These are phyloP conservation scores for Nemania serpens DNA, from an alignment of 2,329 filamentous ascomycete genomes.

Conservation along the genomic window DNA sequence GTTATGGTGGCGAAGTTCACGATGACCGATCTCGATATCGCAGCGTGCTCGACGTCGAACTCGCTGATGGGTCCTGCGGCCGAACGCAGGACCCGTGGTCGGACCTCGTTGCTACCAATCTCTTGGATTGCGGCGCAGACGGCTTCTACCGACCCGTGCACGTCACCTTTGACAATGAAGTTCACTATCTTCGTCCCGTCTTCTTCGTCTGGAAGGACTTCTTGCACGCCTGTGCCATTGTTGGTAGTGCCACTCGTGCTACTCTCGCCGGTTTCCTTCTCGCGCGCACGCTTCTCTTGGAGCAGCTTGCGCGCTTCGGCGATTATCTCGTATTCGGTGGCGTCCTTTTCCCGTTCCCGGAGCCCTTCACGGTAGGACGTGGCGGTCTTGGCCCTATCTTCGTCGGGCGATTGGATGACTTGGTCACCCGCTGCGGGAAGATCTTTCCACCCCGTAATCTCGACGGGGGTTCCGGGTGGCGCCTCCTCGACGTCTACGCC, in stretches of 20 bases:
- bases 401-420: slow-evolving; percentile 80
- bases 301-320: slow-evolving; percentile 65
- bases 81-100: slow-evolving; percentile 74
- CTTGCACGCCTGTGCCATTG: slow-evolving; percentile 35
- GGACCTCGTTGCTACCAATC: slow-evolving; percentile 84
- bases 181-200: slow-evolving; percentile 63
- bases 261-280: slow-evolving; percentile 45
- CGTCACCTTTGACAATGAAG: slow-evolving; percentile 91
- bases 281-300: slow-evolving; percentile 65
- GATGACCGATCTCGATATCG: slow-evolving; percentile 74
- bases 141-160: slow-evolving; percentile 91
- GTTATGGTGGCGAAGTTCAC: slow-evolving; percentile 84
- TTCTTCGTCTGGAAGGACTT: slow-evolving; percentile 44
- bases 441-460: slow-evolving; percentile 93
- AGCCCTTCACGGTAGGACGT: slow-evolving; percentile 76
- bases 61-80: slow-evolving; percentile 79
- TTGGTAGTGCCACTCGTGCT: too few relatives aligned
- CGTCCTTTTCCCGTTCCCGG: slow-evolving; percentile 71
- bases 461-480: slow-evolving; percentile 84
- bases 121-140: slow-evolving; percentile 76
- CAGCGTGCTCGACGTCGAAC: slow-evolving; percentile 87
- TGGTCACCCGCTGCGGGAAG: slow-evolving; percentile 82
- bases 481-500: slow-evolving; percentile 74
- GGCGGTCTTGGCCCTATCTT: slow-evolving; percentile 78
- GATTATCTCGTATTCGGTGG: slow-evolving; percentile 77